Conservation (phyloP, 352 stramenopile species). For the Phytopythium mirpurense region DNA sequence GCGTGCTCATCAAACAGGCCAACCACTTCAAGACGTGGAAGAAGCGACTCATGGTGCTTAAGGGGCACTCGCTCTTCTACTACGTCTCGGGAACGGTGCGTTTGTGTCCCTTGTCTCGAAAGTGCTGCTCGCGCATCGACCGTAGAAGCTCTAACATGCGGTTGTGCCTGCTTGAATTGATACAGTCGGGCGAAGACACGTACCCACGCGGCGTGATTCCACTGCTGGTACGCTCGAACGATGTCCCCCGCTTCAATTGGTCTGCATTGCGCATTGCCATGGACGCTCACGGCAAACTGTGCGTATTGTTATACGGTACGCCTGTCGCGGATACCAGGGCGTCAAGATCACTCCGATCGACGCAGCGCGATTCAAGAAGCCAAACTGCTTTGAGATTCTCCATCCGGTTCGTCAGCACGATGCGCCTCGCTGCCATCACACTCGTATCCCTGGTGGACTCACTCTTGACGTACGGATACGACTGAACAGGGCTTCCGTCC, state of each 20-base stretch:
- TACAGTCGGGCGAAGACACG: slow-evolving; percentile 78
- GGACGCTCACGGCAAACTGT: not conserved
- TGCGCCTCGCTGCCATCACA: not conserved
- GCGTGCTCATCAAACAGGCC: slow-evolving; percentile 83
- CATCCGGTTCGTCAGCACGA: slow-evolving; percentile 45
- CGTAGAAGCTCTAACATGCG: not conserved
- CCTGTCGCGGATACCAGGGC: slow-evolving; percentile 10
- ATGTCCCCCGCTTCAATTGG: no score
- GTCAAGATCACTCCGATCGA: slow-evolving; percentile 80
- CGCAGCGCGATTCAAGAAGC: slow-evolving; percentile 71
- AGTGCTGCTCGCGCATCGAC: no score
- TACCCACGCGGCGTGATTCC: slow-evolving; percentile 81
- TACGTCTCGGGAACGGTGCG: slow-evolving; percentile 82
- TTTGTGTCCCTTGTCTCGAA: no score
- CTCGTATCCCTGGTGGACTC: not conserved
- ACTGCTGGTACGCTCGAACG: slow-evolving; percentile 24
- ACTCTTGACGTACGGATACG: not conserved
- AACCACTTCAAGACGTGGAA: slow-evolving; percentile 90
- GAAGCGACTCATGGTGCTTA: slow-evolving; percentile 86
- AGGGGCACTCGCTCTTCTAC: slow-evolving; percentile 85
- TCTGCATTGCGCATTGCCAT: not conserved
- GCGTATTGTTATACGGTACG: no score
- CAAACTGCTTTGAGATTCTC: slow-evolving; percentile 86
- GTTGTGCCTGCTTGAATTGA: slow-evolving; percentile 8
- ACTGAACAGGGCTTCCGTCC: slow-evolving; percentile 66